Conservation (phyloP, 2,329 filamentous ascomycete species). For the Helotiales sp. region DNA sequence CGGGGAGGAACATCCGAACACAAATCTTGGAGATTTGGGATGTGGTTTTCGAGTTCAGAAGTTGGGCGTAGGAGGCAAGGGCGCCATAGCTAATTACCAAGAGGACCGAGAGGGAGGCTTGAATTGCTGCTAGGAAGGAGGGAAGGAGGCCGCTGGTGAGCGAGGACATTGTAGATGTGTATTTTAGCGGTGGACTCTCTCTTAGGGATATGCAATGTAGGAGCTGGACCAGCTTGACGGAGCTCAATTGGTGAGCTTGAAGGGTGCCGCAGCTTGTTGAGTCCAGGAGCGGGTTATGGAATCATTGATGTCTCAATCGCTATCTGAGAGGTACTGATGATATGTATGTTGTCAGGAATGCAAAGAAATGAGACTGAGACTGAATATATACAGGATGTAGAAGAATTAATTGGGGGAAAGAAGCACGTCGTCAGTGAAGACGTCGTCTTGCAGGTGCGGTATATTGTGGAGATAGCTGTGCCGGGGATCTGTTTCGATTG, state of each 20-base stretch:
- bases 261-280: too few relatives aligned
- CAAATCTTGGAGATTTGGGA: slow-evolving; percentile 48
- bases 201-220: too few relatives aligned
- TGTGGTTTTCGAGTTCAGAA: slow-evolving; percentile 39
- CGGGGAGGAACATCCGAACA: slow-evolving; percentile 48
- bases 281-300: too few relatives aligned
- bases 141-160: slow-evolving; percentile 37
- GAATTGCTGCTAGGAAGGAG: slow-evolving; percentile 46
- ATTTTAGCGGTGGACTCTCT: neutral
- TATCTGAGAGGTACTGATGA: too few relatives aligned
- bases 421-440: too few relatives aligned
- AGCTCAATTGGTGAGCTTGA: too few relatives aligned
- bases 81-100: slow-evolving; percentile 47
- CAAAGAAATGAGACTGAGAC: too few relatives aligned
- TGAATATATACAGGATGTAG: too few relatives aligned
- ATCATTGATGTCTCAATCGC: too few relatives aligned
- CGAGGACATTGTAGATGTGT: neutral
- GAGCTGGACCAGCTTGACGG: too few relatives aligned
- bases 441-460: neutral
- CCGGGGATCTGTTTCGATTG: neutral
- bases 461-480: neutral
- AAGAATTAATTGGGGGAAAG: too few relatives aligned
- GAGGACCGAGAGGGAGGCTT: slow-evolving; percentile 48
- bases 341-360: too few relatives aligned
- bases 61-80: slow-evolving; percentile 40